Conservation (phyloP, 768 basidiomycete genomes). For the Kwoniella bestiolae region DNA sequence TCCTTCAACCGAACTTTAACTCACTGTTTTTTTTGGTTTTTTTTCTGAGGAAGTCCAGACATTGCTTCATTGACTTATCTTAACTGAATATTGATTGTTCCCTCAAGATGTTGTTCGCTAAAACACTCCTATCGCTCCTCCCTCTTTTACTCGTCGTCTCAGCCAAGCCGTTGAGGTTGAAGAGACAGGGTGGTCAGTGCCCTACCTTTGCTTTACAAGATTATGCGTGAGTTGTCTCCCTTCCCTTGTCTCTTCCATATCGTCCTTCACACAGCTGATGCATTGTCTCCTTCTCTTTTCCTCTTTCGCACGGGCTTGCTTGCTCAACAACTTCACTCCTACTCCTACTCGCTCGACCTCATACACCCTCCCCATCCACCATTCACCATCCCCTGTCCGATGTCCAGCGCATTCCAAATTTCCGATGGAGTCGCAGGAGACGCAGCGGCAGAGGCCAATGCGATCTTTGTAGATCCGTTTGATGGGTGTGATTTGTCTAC, state of each 20-base stretch:
- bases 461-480: conserved; percentile 28
- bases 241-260: not conserved
- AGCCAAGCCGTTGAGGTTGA: conserved; percentile 4
- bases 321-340: too few species aligned
- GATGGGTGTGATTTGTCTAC: conserved; percentile 27
- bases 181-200: conserved; percentile 12
- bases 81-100: not conserved
- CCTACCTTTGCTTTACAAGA: conserved; percentile 21
- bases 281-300: not conserved
- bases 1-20: too few species aligned
- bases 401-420: conserved; percentile 27
- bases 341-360: too few species aligned
- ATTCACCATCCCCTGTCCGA: not conserved
- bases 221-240: conserved; percentile 19
- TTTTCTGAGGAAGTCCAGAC: not conserved
- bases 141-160: conserved; percentile 14
- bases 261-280: not conserved
- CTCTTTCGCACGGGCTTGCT: too few species aligned
- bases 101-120: not conserved
- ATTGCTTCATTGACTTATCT: not conserved
- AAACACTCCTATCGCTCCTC: conserved; percentile 1
- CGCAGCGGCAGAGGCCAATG: conserved; percentile 28
- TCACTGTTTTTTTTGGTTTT: not conserved
- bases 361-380: too few species aligned
- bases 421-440: conserved; percentile 28